A percentile compares a stretch with the other conserved stretches of the same genome.
These are phyloP conservation scores for Colletotrichum brevisporum DNA, from an alignment of 2,329 filamentous ascomycete species.

Conservation along the genomic window DNA sequence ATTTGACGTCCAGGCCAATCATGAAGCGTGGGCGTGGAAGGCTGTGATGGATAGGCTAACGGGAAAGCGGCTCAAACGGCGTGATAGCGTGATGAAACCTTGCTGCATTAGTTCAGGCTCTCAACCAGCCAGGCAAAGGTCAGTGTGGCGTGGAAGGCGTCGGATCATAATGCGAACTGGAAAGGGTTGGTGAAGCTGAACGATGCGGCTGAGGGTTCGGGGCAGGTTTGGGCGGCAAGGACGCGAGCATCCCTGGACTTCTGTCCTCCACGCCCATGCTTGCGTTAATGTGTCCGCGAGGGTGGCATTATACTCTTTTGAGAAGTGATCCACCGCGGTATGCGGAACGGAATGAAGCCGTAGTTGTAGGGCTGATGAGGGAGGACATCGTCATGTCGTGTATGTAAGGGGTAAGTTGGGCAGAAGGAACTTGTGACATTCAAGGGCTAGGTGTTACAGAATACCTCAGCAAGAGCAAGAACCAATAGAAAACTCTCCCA, in stretches of 20 bases:
- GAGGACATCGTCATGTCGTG: no score
- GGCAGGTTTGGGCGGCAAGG: not conserved
- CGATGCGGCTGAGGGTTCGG: not conserved
- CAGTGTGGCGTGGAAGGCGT: not conserved
- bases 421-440: not conserved
- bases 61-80: slow-evolving; percentile 1
- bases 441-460: not conserved
- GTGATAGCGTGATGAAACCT: not conserved
- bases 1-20: not conserved
- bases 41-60: not conserved
- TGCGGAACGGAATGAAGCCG: not conserved
- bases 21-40: not conserved
- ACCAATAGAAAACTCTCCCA: no score
- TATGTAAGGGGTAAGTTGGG: not conserved
- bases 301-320: not conserved
- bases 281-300: no score
- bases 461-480: no score
- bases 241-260: no score
- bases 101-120: not conserved
- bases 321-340: not conserved
- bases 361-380: slow-evolving; percentile 1
- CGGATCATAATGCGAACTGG: not conserved
- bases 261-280: no score
- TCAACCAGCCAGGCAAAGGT: not conserved
- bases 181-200: not conserved